Conservation (phyloP, 177 flowering plant genomes). For the Vitis hybrid region DNA sequence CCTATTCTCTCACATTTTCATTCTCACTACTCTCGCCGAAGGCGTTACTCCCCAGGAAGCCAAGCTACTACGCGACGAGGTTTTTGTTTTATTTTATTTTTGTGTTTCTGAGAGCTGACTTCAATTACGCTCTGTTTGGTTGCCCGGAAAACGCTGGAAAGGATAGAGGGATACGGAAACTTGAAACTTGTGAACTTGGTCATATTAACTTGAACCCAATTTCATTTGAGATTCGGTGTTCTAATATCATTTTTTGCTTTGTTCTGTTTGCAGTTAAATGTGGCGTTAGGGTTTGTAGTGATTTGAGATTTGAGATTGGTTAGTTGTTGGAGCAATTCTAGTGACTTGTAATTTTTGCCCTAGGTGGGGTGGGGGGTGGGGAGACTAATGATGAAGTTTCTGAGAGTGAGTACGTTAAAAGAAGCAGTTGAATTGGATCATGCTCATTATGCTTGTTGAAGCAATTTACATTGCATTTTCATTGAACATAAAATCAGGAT, state of each 20-base stretch:
- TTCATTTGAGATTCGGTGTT: neutral
- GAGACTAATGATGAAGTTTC: too few relatives aligned
- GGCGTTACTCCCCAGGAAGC: slow-evolving; percentile 79
- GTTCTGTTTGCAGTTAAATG: neutral
- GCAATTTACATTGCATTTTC: too few relatives aligned
- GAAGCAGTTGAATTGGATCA: too few relatives aligned
- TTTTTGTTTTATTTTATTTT: slow-evolving; percentile 10
- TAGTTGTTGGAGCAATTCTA: neutral
- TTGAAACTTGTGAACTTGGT: neutral
- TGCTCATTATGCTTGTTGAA: too few relatives aligned
- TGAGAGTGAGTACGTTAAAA: too few relatives aligned
- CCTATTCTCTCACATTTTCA: slow-evolving; percentile 10
- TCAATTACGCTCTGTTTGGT: neutral
- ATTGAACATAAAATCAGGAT: too few relatives aligned
- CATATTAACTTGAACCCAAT: neutral
- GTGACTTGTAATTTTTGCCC: too few relatives aligned
- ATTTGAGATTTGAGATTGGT: neutral
- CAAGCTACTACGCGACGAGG: slow-evolving; percentile 84
- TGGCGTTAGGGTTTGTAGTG: neutral
- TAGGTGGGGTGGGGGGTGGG: too few relatives aligned
- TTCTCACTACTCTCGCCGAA: slow-evolving; percentile 40
- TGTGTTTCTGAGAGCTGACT: neutral
- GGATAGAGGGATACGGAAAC: neutral
- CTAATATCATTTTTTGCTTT: neutral
- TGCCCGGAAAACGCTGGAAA: neutral